phyloP scores from a whole-genome alignment of 176 grass and related monocot genomes.

The Hyparrhenia diplandra region DNA sequence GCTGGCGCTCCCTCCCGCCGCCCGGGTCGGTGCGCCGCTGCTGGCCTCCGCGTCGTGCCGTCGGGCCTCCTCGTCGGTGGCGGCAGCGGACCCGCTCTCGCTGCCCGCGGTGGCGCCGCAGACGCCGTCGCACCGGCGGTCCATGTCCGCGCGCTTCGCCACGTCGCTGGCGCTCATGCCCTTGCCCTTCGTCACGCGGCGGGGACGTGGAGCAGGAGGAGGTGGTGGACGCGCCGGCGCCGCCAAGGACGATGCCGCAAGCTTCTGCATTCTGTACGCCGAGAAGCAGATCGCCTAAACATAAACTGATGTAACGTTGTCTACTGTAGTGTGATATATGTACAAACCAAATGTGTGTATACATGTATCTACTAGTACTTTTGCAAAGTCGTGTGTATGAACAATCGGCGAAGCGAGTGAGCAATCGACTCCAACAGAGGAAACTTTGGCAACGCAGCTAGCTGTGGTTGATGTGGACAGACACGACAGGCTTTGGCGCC shows the following conservation, averaged over 20 bases:
- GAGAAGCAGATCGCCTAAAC: slow-evolving; percentile 9
- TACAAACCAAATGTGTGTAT: too few species aligned
- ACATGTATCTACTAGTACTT: too few species aligned
- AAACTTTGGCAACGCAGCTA: too few species aligned
- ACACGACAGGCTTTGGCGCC: too few species aligned
- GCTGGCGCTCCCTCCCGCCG: slow-evolving; percentile 21
- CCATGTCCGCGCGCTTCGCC: slow-evolving; percentile 43
- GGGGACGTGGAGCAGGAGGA: background rate
- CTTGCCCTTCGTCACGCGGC: slow-evolving; percentile 8
- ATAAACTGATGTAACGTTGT: background rate
- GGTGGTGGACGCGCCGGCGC: background rate
- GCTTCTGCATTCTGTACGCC: slow-evolving; percentile 21
- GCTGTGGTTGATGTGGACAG: too few species aligned
- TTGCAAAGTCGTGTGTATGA: too few species aligned
- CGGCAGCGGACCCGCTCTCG: too few species aligned
- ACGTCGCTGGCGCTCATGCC: slow-evolving; percentile 19
- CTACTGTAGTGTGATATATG: too few species aligned
- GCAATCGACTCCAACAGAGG: too few species aligned
- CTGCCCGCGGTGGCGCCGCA: too few species aligned
- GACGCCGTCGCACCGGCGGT: slow-evolving; percentile 16
- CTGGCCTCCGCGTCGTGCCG: background rate
- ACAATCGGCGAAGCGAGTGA: too few species aligned
- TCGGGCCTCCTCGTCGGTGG: slow-evolving; percentile 29
- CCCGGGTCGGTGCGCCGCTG: background rate
- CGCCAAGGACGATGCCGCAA: slow-evolving; percentile 15